A percentile compares a stretch with the other conserved stretches of the same genome.
Evolutionary conservation across 345 rosid genomes (phyloP).

Genomic region (Salix koriyanagi): DNA sequence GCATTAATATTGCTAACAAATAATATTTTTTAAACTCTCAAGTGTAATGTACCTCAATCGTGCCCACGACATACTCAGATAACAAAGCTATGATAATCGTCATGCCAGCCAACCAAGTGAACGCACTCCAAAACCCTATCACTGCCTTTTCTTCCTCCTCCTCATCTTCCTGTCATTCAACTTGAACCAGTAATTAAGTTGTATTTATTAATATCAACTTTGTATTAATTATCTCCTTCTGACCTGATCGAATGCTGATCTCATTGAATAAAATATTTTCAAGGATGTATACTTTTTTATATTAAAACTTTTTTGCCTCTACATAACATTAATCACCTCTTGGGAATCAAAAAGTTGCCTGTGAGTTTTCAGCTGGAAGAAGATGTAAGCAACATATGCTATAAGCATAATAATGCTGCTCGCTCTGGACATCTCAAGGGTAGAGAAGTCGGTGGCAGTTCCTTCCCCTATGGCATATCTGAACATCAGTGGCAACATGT

Average conservation of each 20-base stretch:
- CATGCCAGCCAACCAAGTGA: conserved; percentile 72
- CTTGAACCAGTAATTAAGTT: not conserved
- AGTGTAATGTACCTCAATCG: conserved; percentile 60
- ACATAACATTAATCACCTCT: conserved; percentile 35
- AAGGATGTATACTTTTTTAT: not conserved
- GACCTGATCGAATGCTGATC: not conserved
- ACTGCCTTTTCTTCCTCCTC: conserved; percentile 66
- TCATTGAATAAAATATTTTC: not conserved
- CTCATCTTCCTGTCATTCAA: conserved; percentile 30
- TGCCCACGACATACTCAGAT: conserved; percentile 84
- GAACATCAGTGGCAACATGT: conserved; percentile 63
- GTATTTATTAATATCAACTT: not conserved
- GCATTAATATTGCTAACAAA: not conserved
- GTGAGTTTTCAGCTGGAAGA: conserved; percentile 84
- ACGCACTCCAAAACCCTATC: conserved; percentile 79
- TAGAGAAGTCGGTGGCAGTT: conserved; percentile 20
- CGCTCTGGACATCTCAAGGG: conserved; percentile 65
- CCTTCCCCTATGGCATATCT: conserved; percentile 38
- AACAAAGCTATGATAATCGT: conserved; percentile 68
- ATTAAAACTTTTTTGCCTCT: not conserved
- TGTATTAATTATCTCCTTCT: not conserved
- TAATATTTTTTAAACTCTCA: not conserved
- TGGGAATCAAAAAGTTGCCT: conserved; percentile 53
- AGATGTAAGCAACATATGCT: conserved; percentile 66
- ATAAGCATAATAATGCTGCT: conserved; percentile 82